Percentiles rank a stretch among this genome's conserved stretches.
phyloP scores from a whole-genome alignment of 1,139 yeast species.

The Yamadazyma diddensiae region DNA sequence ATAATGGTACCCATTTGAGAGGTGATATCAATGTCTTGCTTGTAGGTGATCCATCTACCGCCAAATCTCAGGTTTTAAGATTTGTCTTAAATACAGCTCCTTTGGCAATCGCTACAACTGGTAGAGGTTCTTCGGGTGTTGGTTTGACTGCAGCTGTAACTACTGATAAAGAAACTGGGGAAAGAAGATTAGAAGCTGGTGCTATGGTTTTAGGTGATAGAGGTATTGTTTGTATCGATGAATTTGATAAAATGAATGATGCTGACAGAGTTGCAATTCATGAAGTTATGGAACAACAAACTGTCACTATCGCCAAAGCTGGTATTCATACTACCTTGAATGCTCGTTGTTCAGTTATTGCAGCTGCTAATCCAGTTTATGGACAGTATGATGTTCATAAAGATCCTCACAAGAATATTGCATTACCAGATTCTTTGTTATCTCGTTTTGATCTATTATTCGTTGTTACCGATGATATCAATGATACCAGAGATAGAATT shows the following conservation, averaged over 20 bases:
- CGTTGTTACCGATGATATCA: slow-evolving; percentile 94
- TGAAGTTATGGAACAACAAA: slow-evolving; percentile 99
- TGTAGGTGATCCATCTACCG: slow-evolving; percentile 99
- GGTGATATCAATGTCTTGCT: slow-evolving; percentile 94
- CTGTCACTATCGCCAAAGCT: slow-evolving; percentile 97
- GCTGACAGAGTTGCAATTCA: slow-evolving; percentile 96
- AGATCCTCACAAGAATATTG: slow-evolving; percentile 96
- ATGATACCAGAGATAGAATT: slow-evolving; percentile 78
- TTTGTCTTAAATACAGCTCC: slow-evolving; percentile 94
- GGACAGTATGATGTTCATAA: slow-evolving; percentile 96
- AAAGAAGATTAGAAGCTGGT: slow-evolving; percentile 95
- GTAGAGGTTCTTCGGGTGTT: slow-evolving; percentile 98
- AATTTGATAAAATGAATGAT: slow-evolving; percentile 97
- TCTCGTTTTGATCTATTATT: slow-evolving; percentile 96
- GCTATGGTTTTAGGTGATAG: slow-evolving; percentile 99
- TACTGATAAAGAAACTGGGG: slow-evolving; percentile 95
- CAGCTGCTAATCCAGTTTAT: slow-evolving; percentile 97
- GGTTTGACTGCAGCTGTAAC: slow-evolving; percentile 99
- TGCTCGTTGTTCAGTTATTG: slow-evolving; percentile 96
- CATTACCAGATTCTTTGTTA: slow-evolving; percentile 90
- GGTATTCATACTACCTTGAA: slow-evolving; percentile 96
- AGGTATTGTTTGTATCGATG: slow-evolving; percentile 97
- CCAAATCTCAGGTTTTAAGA: slow-evolving; percentile 91
- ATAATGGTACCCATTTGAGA: slow-evolving; percentile 94
- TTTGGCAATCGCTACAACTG: slow-evolving; percentile 96